Evolutionary conservation across 1,284 basidiomycete genomes (phyloP).

Genomic region (Cutaneotrichosporon cutaneum): DNA sequence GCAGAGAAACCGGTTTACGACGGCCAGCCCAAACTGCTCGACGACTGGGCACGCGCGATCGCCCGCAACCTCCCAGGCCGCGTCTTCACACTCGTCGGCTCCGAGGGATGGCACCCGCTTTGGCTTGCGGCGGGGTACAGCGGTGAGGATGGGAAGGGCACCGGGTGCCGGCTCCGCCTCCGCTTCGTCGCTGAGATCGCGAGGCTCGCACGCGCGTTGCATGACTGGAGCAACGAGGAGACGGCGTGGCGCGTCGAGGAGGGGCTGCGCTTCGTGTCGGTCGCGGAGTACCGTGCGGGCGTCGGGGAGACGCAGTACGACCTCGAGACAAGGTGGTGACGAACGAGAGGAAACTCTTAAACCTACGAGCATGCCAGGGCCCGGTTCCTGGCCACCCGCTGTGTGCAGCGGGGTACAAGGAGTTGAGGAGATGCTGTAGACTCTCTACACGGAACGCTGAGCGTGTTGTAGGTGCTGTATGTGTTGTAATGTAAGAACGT

Average conservation of each 20-base stretch:
- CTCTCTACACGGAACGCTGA: background rate
- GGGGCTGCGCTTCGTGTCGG: background rate
- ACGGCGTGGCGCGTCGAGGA: background rate
- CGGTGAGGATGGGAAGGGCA: background rate
- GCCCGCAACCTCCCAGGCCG: background rate
- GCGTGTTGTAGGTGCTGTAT: background rate
- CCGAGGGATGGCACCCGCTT: slow-evolving; percentile 3
- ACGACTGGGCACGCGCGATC: slow-evolving; percentile 1
- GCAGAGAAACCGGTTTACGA: background rate
- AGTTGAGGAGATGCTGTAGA: background rate
- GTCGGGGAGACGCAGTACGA: background rate
- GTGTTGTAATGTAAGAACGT: too few species aligned
- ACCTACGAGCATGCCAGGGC: too few species aligned
- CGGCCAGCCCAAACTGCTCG: slow-evolving; percentile 1
- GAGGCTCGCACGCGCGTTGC: background rate
- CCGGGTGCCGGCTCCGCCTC: background rate
- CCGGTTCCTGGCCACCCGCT: too few species aligned
- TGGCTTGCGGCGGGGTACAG: background rate
- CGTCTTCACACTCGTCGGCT: slow-evolving; percentile 3
- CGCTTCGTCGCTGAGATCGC: background rate
- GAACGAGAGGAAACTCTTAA: too few species aligned
- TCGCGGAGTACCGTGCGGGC: background rate
- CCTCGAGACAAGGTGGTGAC: slow-evolving; percentile 1
- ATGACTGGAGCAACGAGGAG: background rate
- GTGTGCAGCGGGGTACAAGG: background rate